phyloP scores from a whole-genome alignment of 352 stramenopile species.

The Pythium brassicae region DNA sequence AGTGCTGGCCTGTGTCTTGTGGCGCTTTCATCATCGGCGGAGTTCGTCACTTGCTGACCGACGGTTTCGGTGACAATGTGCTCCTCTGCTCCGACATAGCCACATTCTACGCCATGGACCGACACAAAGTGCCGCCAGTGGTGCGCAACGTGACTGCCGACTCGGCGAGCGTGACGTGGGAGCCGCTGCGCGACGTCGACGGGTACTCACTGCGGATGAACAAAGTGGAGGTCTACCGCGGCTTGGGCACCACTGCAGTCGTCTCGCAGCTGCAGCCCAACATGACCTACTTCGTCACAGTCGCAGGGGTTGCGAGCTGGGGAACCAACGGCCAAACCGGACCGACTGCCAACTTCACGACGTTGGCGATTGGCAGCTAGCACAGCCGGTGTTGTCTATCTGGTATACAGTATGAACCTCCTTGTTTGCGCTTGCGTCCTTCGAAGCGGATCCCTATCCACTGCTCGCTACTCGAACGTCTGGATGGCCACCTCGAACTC shows the following conservation, averaged over 20 bases:
- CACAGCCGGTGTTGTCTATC: slow-evolving; percentile 1
- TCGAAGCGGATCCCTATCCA: no score
- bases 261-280: slow-evolving; percentile 50
- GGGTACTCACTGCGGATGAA: slow-evolving; percentile 77
- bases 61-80: neutral
- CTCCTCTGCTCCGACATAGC: slow-evolving; percentile 22
- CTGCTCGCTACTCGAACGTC: slow-evolving; percentile 9
- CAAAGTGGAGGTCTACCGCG: slow-evolving; percentile 68
- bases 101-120: slow-evolving; percentile 57
- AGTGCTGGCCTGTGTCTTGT: slow-evolving; percentile 11
- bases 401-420: neutral
- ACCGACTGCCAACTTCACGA: slow-evolving; percentile 70
- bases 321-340: slow-evolving; percentile 54
- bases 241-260: slow-evolving; percentile 28
- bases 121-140: slow-evolving; percentile 21
- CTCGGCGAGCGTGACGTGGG: slow-evolving; percentile 44
- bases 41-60: neutral
- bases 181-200: slow-evolving; percentile 37
- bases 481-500: slow-evolving; percentile 1
- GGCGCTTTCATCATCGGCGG: neutral
- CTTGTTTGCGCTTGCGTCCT: no score
- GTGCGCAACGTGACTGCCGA: slow-evolving; percentile 39
- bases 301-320: slow-evolving; percentile 62
- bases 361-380: slow-evolving; percentile 14
- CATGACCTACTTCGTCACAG: slow-evolving; percentile 66